Percentiles rank a stretch among this genome's conserved stretches.
phyloP scores from a whole-genome alignment of 768 basidiomycete species.

The Rhizopogon sp. region DNA sequence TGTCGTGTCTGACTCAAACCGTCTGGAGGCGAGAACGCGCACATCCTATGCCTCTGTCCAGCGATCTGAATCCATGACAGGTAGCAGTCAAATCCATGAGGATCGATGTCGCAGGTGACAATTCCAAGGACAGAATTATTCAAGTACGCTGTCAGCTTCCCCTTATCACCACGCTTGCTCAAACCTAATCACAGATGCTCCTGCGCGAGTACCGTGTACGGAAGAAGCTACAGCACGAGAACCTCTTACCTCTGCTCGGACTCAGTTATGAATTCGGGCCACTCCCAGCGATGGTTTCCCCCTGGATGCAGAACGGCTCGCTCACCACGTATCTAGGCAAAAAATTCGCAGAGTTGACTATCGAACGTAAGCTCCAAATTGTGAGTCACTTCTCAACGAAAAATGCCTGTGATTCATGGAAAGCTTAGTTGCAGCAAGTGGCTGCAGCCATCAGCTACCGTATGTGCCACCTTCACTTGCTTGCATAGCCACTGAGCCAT shows the following conservation, averaged over 20 bases:
- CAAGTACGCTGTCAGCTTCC: background rate
- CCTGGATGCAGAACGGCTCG: slow-evolving; percentile 28
- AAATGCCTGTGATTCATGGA: background rate
- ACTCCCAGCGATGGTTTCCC: slow-evolving; percentile 27
- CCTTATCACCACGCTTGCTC: background rate
- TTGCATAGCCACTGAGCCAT: background rate
- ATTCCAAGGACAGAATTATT: background rate
- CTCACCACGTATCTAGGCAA: slow-evolving; percentile 17
- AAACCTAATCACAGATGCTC: slow-evolving; percentile 5
- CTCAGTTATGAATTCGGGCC: slow-evolving; percentile 24
- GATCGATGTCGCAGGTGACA: background rate
- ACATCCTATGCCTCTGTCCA: background rate
- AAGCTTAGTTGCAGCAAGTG: slow-evolving; percentile 1
- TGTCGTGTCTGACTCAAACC: background rate
- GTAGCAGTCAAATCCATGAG: slow-evolving; percentile 3
- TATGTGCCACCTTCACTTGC: background rate
- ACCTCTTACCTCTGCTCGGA: slow-evolving; percentile 25
- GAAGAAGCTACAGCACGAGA: slow-evolving; percentile 21
- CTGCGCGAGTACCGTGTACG: slow-evolving; percentile 17
- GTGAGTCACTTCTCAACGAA: slow-evolving; percentile 7
- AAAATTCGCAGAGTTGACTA: slow-evolving; percentile 3
- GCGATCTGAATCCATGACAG: background rate
- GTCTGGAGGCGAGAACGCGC: background rate
- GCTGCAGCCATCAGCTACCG: slow-evolving; percentile 17
- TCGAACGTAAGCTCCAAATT: slow-evolving; percentile 4